phyloP scores from a whole-genome alignment of 495 filamentous ascomycete species.

The Lophiotrema nucula region DNA sequence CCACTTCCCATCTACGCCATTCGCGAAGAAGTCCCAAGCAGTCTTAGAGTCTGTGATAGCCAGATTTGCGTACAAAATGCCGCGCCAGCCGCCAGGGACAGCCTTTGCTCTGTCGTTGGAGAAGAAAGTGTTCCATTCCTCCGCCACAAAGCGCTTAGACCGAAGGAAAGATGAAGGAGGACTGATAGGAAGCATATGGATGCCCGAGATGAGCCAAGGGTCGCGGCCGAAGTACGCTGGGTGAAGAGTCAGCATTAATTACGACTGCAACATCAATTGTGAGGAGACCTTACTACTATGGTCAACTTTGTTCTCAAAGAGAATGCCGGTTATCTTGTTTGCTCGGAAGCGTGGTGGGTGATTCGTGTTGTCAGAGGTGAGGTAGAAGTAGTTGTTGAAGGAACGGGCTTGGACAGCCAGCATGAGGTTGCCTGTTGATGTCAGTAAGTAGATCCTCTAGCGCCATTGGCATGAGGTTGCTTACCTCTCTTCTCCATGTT shows the following conservation, averaged over 20 bases:
- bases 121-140: conserved; percentile 88
- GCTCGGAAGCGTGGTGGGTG: conserved; percentile 73
- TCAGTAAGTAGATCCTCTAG: neutral
- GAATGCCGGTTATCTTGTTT: conserved; percentile 86
- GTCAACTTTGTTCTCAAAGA: conserved; percentile 96
- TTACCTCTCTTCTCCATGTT: conserved; percentile 78
- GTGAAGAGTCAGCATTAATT: neutral
- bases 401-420: conserved; percentile 69
- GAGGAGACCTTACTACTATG: conserved; percentile 57
- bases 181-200: conserved; percentile 90
- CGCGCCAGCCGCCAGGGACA: conserved; percentile 75
- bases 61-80: conserved; percentile 77
- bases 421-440: conserved; percentile 61
- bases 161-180: conserved; percentile 69
- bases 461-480: neutral
- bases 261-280: neutral
- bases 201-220: conserved; percentile 81
- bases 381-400: conserved; percentile 77
- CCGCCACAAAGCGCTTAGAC: conserved; percentile 61
- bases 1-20: conserved; percentile 52
- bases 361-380: conserved; percentile 65
- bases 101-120: conserved; percentile 55
- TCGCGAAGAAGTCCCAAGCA: conserved; percentile 71
- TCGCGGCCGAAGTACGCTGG: conserved; percentile 75
- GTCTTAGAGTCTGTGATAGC: conserved; percentile 71